A percentile compares a stretch with the other conserved stretches of the same genome.
Evolutionary conservation across 331 rosid species (phyloP).

Genomic region (Prunus yedoensis): DNA sequence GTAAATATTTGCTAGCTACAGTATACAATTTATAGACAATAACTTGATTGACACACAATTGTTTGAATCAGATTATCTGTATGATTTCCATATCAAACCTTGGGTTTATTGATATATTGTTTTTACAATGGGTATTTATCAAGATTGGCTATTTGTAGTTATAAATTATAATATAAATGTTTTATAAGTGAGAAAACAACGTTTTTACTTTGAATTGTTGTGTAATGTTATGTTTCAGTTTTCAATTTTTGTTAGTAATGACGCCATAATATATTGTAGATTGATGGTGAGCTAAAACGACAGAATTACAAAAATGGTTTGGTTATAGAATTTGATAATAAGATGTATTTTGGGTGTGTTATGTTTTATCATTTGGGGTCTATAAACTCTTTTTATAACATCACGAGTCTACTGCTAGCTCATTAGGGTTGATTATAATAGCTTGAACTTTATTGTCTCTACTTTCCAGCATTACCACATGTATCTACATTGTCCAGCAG

Average conservation of each 20-base stretch:
- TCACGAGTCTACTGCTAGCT: not conserved
- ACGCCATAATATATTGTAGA: not conserved
- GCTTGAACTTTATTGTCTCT: not conserved
- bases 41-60: not conserved
- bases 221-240: too few species aligned
- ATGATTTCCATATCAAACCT: not conserved
- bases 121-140: not conserved
- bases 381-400: not conserved
- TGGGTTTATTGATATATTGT: not conserved
- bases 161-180: not conserved
- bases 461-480: slow-evolving; percentile 55
- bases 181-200: not conserved
- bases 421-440: not conserved
- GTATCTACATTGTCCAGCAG: slow-evolving; percentile 59
- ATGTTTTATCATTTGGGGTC: not conserved
- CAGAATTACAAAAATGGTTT: not conserved
- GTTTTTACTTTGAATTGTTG: too few species aligned
- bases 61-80: not conserved
- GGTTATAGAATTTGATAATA: too few species aligned
- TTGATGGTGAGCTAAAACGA: not conserved
- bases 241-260: not conserved
- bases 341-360: too few species aligned
- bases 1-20: not conserved
- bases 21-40: not conserved
- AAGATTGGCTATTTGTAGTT: not conserved